Percentiles rank a stretch among this genome's conserved stretches.
Conservation (phyloP, 352 stramenopile species). For the Phytopythium boreale region DNA sequence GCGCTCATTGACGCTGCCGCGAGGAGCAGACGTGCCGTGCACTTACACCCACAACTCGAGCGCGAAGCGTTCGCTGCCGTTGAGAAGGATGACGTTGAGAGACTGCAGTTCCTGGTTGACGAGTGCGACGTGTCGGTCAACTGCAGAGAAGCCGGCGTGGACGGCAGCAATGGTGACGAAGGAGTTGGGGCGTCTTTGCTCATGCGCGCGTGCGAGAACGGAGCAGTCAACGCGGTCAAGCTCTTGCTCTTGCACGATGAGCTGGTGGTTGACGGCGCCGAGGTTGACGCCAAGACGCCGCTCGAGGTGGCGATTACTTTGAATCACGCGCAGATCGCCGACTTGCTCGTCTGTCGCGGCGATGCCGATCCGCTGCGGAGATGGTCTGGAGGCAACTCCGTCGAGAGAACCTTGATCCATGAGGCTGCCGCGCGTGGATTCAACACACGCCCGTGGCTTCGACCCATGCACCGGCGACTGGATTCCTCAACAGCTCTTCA, state of each 20-base stretch:
- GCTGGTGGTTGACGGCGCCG: slow-evolving; percentile 8
- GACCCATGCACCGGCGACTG: not conserved
- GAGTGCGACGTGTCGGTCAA: slow-evolving; percentile 40
- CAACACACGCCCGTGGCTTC: slow-evolving; percentile 2
- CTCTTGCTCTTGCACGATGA: slow-evolving; percentile 25
- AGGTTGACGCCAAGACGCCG: not conserved
- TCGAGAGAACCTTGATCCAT: not conserved
- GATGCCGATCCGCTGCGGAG: not conserved
- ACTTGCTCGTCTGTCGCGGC: not conserved
- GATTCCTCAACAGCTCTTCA: not conserved
- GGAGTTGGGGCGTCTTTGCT: slow-evolving; percentile 16
- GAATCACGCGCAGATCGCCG: not conserved
- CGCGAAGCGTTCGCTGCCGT: slow-evolving; percentile 21
- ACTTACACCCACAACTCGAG: slow-evolving; percentile 39
- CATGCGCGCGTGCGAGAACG: slow-evolving; percentile 24
- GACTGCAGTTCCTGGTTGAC: slow-evolving; percentile 30
- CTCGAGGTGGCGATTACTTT: not conserved
- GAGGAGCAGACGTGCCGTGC: slow-evolving; percentile 6
- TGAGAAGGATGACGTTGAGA: slow-evolving; percentile 18
- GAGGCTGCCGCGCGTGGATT: not conserved
- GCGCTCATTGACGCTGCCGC: slow-evolving; percentile 13
- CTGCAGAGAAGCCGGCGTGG: slow-evolving; percentile 11
- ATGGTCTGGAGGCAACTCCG: not conserved
- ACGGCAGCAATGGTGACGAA: slow-evolving; percentile 2
- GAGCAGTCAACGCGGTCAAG: slow-evolving; percentile 11